Conservation (phyloP, 2,329 filamentous ascomycete genomes). For the Claviceps purpurea region DNA sequence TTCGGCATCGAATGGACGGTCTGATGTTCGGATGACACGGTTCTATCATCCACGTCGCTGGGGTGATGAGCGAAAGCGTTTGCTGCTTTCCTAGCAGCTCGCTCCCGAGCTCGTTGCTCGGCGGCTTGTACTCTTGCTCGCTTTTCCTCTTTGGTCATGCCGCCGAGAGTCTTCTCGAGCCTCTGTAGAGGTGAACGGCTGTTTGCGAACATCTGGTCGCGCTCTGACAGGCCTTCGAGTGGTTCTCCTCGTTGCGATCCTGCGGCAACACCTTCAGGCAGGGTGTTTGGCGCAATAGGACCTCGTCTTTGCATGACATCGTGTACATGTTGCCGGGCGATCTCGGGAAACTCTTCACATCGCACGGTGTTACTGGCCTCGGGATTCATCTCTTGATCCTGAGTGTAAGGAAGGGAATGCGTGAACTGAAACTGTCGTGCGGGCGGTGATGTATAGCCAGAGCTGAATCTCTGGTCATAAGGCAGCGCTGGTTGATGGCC, state of each 20-base stretch:
- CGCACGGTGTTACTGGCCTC: constrained; percentile 14
- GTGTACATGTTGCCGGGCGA: constrained; percentile 8
- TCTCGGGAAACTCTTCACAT: constrained; percentile 3
- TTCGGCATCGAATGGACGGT: neutral
- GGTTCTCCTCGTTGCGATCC: constrained; percentile 25
- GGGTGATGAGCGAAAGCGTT: constrained; percentile 11
- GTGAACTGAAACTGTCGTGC: neutral
- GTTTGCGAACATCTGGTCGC: constrained; percentile 52
- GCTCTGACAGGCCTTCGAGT: constrained; percentile 24
- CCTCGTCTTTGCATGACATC: constrained; percentile 13
- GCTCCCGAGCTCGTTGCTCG: constrained; percentile 58
- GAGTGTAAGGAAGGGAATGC: neutral
- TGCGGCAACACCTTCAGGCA: constrained; percentile 10
- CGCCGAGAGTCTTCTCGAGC: constrained; percentile 78
- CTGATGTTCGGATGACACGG: constrained; percentile 3
- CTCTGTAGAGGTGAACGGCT: constrained; percentile 86
- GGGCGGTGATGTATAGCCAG: constrained; percentile 4
- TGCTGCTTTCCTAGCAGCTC: constrained; percentile 28
- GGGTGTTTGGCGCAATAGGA: constrained; percentile 5
- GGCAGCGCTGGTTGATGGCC: constrained; percentile 14
- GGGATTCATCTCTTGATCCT: constrained; percentile 13
- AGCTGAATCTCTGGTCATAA: constrained; percentile 11
- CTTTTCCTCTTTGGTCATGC: constrained; percentile 93
- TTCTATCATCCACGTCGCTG: constrained; percentile 12
- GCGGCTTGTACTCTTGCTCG: constrained; percentile 72